Percentiles rank a stretch among this genome's conserved stretches.
phyloP scores from a whole-genome alignment of 805 yeast species.

The Kodamaea leandrae region DNA sequence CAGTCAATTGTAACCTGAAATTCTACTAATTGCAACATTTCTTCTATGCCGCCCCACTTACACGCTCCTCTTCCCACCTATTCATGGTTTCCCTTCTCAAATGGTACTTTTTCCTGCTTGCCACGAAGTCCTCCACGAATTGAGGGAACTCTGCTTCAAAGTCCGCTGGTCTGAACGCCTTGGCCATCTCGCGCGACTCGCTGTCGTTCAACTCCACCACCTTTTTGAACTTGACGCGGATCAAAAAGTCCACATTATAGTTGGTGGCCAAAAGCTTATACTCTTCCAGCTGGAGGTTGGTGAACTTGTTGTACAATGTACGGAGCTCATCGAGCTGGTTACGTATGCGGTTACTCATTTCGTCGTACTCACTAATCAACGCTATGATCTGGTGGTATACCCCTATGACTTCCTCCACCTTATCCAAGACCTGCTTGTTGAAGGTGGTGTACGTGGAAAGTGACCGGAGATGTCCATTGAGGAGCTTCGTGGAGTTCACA shows the following conservation, averaged over 20 bases:
- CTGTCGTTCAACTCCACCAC: constrained; percentile 23
- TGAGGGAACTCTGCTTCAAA: constrained; percentile 19
- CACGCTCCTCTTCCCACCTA: constrained; percentile 45
- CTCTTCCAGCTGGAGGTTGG: constrained; percentile 35
- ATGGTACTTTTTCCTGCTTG: constrained; percentile 30
- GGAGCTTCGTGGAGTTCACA: constrained; percentile 25
- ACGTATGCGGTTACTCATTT: constrained; percentile 20
- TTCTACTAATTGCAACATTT: no score
- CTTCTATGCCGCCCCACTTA: constrained; percentile 28
- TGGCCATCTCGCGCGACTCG: constrained; percentile 20
- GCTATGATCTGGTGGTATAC: constrained; percentile 3
- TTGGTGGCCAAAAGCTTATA: constrained; percentile 38
- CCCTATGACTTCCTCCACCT: constrained; percentile 8
- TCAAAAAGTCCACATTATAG: constrained; percentile 31
- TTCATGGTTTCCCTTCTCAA: constrained; percentile 35
- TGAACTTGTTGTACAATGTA: constrained; percentile 30
- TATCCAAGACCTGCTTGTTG: constrained; percentile 4
- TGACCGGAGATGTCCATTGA: constrained; percentile 31
- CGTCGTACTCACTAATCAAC: constrained; percentile 26
- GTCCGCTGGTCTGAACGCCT: constrained; percentile 15
- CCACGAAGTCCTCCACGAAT: constrained; percentile 21
- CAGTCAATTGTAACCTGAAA: no score
- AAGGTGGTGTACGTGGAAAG: constrained; percentile 19
- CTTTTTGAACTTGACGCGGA: constrained; percentile 26
- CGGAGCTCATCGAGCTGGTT: constrained; percentile 24